Evolutionary conservation across 306 rosid species (phyloP).

Genomic region (Fragaria iinumae): DNA sequence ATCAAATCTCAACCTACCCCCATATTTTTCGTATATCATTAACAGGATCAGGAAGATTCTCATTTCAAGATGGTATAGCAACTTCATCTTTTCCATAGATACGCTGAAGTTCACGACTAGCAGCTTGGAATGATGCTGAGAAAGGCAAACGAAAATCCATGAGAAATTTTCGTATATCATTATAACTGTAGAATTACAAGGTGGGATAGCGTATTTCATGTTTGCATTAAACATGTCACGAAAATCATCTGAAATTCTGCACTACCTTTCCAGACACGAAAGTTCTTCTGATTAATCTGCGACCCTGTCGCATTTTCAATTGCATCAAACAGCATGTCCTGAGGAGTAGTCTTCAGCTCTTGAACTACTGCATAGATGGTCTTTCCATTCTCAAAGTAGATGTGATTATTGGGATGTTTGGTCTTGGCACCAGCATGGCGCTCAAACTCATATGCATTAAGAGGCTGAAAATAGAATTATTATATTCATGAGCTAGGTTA

Average conservation of each 20-base stretch:
- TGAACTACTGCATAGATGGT: conserved; percentile 89
- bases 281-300: conserved; percentile 75
- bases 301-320: conserved; percentile 84
- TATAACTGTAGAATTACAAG: conserved; percentile 13
- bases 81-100: conserved; percentile 88
- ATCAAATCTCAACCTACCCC: conserved; percentile 37
- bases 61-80: conserved; percentile 51
- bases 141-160: conserved; percentile 9
- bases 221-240: conserved; percentile 14
- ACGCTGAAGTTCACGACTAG: conserved; percentile 94
- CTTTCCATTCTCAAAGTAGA: conserved; percentile 89
- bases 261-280: conserved; percentile 81
- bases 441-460: conserved; percentile 96
- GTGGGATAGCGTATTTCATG: background rate
- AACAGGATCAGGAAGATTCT: conserved; percentile 31
- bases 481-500: conserved; percentile 31
- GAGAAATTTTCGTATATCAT: conserved; percentile 13
- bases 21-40: background rate
- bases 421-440: conserved; percentile 95
- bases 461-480: conserved; percentile 62
- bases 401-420: conserved; percentile 94
- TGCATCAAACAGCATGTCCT: conserved; percentile 79
- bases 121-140: conserved; percentile 91
- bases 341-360: conserved; percentile 91
- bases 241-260: conserved; percentile 18